A percentile compares a stretch with the other conserved stretches of the same genome.
Conservation (phyloP, 352 stramenopile genomes). For the Phytophthora macrochlamydospora region DNA sequence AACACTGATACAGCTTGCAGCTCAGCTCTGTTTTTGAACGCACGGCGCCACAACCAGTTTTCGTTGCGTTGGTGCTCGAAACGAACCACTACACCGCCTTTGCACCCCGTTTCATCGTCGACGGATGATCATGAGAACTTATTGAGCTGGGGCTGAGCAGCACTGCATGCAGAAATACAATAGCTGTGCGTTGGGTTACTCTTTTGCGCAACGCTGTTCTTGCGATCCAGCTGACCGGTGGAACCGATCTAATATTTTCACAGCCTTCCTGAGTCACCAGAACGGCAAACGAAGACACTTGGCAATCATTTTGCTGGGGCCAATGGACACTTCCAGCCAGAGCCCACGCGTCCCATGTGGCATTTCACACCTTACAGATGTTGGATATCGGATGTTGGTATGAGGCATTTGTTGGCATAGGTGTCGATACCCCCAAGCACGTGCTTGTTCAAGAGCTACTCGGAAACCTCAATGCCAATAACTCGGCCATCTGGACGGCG, state of each 20-base stretch:
- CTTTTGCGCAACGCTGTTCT: background rate
- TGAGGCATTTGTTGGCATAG: conserved; percentile 9
- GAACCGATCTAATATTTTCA: too few species aligned
- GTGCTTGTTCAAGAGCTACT: conserved; percentile 29
- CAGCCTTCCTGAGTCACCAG: too few species aligned
- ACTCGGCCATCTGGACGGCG: conserved; percentile 24
- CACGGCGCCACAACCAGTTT: background rate
- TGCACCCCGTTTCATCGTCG: too few species aligned
- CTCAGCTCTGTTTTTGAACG: too few species aligned
- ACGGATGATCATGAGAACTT: too few species aligned
- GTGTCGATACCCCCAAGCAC: conserved; percentile 16
- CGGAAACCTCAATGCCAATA: conserved; percentile 6
- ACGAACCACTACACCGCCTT: too few species aligned
- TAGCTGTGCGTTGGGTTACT: background rate
- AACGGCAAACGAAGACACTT: too few species aligned
- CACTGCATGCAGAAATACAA: background rate
- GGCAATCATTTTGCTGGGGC: too few species aligned
- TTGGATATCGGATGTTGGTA: conserved; percentile 10
- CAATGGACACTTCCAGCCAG: background rate
- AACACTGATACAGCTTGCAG: background rate
- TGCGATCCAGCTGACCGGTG: background rate
- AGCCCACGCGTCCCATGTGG: conserved; percentile 16
- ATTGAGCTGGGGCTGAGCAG: background rate
- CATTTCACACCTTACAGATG: conserved; percentile 33
- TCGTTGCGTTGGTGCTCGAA: background rate